Conservation (phyloP, 2,329 filamentous ascomycete genomes). For the Stachybotrys chlorohalonatus region DNA sequence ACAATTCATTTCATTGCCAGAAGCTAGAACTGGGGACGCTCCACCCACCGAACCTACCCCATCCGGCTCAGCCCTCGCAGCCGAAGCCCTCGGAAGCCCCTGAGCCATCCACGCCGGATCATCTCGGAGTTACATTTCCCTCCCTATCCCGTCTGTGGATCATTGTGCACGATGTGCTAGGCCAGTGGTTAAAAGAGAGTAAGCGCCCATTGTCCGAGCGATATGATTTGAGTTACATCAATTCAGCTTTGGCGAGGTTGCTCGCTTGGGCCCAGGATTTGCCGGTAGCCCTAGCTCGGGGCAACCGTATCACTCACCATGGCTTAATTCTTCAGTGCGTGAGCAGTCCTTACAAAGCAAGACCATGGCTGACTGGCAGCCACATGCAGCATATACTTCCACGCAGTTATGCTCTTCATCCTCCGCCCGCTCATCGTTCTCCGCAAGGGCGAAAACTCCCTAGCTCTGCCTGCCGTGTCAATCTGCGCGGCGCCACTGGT, state of each 20-base stretch:
- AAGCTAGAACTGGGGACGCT: background rate
- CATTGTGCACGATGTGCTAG: slow-evolving; percentile 17
- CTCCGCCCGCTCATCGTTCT: slow-evolving; percentile 6
- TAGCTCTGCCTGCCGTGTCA: background rate
- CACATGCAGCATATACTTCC: slow-evolving; percentile 20
- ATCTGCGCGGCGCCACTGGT: background rate
- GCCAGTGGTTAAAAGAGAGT: slow-evolving; percentile 2
- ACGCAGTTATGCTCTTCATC: slow-evolving; percentile 19
- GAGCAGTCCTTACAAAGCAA: too few species aligned
- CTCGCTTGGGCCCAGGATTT: background rate
- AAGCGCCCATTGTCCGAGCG: slow-evolving; percentile 16
- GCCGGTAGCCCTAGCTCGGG: background rate
- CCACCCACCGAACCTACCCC: background rate
- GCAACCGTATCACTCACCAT: background rate
- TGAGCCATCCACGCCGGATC: slow-evolving; percentile 1
- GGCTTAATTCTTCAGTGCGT: slow-evolving; percentile 1
- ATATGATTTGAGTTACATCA: slow-evolving; percentile 20
- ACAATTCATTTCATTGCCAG: background rate
- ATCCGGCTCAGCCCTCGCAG: background rate
- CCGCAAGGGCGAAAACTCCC: background rate
- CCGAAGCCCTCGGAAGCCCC: background rate
- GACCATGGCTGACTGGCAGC: background rate
- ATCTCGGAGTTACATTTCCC: slow-evolving; percentile 16
- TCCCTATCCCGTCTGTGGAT: slow-evolving; percentile 21
- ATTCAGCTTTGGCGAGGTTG: slow-evolving; percentile 11